Evolutionary conservation across 2,329 filamentous ascomycete genomes (phyloP), one percentile per base, ranked within the genome.

Genomic region (Monilinia vaccinii-corymbosi): DNA sequence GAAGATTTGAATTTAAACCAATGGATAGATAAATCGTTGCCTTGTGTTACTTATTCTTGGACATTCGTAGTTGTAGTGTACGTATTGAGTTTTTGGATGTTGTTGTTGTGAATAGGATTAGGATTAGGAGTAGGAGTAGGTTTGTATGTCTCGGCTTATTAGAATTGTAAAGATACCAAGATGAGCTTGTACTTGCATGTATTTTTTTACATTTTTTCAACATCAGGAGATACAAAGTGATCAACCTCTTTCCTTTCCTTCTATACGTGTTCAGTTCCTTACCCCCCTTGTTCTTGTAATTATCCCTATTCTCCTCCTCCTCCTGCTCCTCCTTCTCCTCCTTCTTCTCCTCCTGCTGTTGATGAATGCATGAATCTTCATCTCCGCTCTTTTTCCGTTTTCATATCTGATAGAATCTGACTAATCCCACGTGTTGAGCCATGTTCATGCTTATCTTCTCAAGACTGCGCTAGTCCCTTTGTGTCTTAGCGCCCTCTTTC

Each of bases 381-480:
- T 44, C 38, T 32, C 51, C 51, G 51, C 21, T 48, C 38, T 53
- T 53, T 38, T 32, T 28, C 51, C 51, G 51, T 53, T 53, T 53
- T 53, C 51, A 44, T 44, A 5, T 28, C 25, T 53, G 3, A 10
- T 8, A 2, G 38, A n/a, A 9, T 21, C 8, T 10, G n/a, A 8
- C 16, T n/a, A 0, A 3, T 6, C 8, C 42, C 36, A 52, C 1
- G 50, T 44, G 50, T 0, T 13, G 3, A 0, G 4, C 1, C 3
- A 11, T 16, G 11, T 36, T 21, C 3, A 14, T 14, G 23, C 34
- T 45, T 23, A 13, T 7, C 6, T n/a, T 3, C 23, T 14, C 10
- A 2, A 0, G 8, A 10, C 14, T 11, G 13, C 1, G 4, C 42
- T 59, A 59, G 31, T 23, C 36, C 3, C 16, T 7, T 59, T 47